Base-by-base conservation (phyloP, 1,139 yeast species). In the Hansenula lynferdii region DNA sequence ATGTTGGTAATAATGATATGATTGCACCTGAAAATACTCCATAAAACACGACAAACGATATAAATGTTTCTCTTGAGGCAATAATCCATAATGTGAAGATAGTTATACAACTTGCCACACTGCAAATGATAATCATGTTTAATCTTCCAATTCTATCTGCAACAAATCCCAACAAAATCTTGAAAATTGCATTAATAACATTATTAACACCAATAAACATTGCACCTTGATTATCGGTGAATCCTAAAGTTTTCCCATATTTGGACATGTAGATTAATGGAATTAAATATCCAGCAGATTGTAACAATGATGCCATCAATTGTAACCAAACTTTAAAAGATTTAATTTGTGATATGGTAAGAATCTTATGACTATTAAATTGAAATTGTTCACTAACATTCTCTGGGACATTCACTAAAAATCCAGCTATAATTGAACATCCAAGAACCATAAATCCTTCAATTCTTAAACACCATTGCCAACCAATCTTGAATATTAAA, bases 211-310 rank as follows among this genome's bases (percentile, higher is more conserved):
- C 72, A 46, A 69, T 69, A 36, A 68, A 64, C n/a, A 57, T 44
- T 0, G 74, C 72, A 4, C 73, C 72, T 35, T 61, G 61, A 9
- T 50, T 49, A 14, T 52, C 52, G 6, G 61, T 45, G 45, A 57
- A 67, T 2, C 70, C 70, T 14, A 69, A 43, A 0, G 71, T 53
- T 21, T 51, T 50, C 2, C 63, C 65, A 43, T 67, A 69, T 8
- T 67, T 58, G 2, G 73, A 67, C 72, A 69, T 67, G 50, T 52
- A 68, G 37, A 61, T 59, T 35, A 67, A 53, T 11, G 71, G 69
- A 21, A 67, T 65, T 40, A 65, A 51, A 43, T 69, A 69, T 1
- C 70, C 73, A 1, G 70, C 69, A 4, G 71, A 50, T 44, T 69
- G 72, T 25, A 67, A 51, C 16, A 61, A 45, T 3, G 65, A 61